A percentile compares a stretch with the other conserved stretches of the same genome.
phyloP scores from a whole-genome alignment of 2,329 filamentous ascomycete species.

The Botryotinia globosa region DNA sequence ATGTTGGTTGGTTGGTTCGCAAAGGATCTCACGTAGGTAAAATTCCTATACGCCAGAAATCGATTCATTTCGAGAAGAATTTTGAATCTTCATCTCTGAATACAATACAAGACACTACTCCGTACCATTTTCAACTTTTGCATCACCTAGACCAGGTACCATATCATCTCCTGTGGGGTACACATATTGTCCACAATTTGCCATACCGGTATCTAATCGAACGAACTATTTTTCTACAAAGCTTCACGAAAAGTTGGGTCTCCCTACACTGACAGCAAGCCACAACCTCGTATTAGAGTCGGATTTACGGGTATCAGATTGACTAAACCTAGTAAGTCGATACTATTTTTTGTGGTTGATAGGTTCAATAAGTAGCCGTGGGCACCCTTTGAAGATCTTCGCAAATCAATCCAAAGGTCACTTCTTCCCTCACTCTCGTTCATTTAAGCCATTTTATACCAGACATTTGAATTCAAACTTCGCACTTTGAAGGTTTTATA shows the following conservation, averaged over 20 bases:
- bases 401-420: background rate
- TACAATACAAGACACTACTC: background rate
- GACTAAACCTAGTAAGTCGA: background rate
- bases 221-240: background rate
- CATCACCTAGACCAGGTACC: background rate
- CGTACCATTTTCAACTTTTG: background rate
- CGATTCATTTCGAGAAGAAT: background rate
- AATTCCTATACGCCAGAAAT: background rate
- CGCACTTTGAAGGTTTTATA: background rate
- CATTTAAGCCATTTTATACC: background rate
- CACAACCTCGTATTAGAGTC: constrained; percentile 9
- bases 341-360: background rate
- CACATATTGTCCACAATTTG: background rate
- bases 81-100: background rate
- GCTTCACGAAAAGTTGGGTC: background rate
- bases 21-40: background rate
- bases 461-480: background rate
- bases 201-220: background rate
- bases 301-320: background rate
- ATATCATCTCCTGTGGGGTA: background rate
- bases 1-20: background rate
- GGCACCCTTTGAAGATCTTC: background rate
- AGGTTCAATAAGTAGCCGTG: background rate
- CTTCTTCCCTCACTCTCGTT: background rate
- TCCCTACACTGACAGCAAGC: constrained; percentile 9